These are phyloP conservation scores for Ulvella scutata DNA, from an alignment of 139 green algal genomes.

Conservation along the genomic window DNA sequence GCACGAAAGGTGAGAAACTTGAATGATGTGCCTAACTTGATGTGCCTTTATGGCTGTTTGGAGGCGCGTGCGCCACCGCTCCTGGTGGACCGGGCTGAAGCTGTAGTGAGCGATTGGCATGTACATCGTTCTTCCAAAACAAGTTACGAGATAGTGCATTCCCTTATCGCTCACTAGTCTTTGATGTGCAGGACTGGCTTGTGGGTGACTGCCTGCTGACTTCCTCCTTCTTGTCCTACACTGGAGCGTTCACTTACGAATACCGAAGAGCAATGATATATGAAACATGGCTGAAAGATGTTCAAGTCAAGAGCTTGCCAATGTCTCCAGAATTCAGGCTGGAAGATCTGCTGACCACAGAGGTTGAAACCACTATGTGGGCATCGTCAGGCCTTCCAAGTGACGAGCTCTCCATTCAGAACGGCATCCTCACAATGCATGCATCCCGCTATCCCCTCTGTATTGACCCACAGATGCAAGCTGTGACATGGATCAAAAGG, in stretches of 20 bases:
- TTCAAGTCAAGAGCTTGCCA: slow-evolving; percentile 34
- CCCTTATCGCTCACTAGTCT: no score
- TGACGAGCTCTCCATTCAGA: slow-evolving; percentile 71
- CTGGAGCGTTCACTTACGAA: slow-evolving; percentile 66
- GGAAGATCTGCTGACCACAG: slow-evolving; percentile 52
- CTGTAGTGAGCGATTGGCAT: neutral
- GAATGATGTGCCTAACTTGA: no score
- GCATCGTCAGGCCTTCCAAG: slow-evolving; percentile 49
- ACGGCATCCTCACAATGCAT: slow-evolving; percentile 64
- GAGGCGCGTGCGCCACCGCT: neutral
- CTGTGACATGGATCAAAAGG: slow-evolving; percentile 75
- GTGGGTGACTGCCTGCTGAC: slow-evolving; percentile 72
- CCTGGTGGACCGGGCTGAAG: neutral
- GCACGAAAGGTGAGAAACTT: slow-evolving; percentile 10
- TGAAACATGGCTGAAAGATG: slow-evolving; percentile 53
- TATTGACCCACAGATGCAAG: slow-evolving; percentile 74
- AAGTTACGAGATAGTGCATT: no score
- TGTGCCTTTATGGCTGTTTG: slow-evolving; percentile 23
- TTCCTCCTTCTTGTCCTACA: slow-evolving; percentile 60
- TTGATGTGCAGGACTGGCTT: slow-evolving; percentile 29
- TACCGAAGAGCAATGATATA: slow-evolving; percentile 62
- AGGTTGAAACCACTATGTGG: slow-evolving; percentile 58
- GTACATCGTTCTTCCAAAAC: no score
- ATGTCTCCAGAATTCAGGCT: slow-evolving; percentile 53
- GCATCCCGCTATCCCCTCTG: slow-evolving; percentile 62